Evolutionary conservation across 2,329 filamentous ascomycete species (phyloP).

Genomic region (Uncinocarpus reesii): DNA sequence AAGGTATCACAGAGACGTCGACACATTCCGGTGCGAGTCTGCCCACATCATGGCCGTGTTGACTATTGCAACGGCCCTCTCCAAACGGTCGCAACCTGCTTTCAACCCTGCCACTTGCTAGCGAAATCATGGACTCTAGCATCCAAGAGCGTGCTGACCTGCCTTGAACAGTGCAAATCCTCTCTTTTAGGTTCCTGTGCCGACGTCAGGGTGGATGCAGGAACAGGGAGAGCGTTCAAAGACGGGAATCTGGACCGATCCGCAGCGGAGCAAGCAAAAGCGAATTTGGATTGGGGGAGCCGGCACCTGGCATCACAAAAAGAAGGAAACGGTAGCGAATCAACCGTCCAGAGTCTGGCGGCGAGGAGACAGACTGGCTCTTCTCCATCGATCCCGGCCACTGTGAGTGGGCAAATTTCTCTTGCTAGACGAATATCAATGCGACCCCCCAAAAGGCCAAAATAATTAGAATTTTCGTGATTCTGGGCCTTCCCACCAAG

Average conservation of each 20-base stretch:
- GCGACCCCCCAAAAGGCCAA: background rate
- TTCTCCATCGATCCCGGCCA: background rate
- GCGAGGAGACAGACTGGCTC: background rate
- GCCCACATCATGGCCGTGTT: too few species aligned
- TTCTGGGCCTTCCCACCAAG: background rate
- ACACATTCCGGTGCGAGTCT: too few species aligned
- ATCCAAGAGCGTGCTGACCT: background rate
- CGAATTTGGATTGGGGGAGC: background rate
- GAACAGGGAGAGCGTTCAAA: constrained; percentile 3
- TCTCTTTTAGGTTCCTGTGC: background rate
- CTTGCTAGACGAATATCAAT: background rate
- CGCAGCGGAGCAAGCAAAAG: background rate
- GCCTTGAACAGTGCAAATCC: background rate
- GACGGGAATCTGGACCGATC: constrained; percentile 8
- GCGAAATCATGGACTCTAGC: background rate
- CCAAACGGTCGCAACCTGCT: too few species aligned
- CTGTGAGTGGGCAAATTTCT: background rate
- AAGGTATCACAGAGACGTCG: too few species aligned
- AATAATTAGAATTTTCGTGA: background rate
- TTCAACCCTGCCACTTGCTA: background rate
- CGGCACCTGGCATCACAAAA: constrained; percentile 6
- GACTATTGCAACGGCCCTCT: too few species aligned
- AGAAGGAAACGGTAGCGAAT: background rate
- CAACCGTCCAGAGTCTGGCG: background rate
- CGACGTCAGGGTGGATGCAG: constrained; percentile 10